Conservation (phyloP, 352 stramenopile genomes). For the Globisporangium nagaii region DNA sequence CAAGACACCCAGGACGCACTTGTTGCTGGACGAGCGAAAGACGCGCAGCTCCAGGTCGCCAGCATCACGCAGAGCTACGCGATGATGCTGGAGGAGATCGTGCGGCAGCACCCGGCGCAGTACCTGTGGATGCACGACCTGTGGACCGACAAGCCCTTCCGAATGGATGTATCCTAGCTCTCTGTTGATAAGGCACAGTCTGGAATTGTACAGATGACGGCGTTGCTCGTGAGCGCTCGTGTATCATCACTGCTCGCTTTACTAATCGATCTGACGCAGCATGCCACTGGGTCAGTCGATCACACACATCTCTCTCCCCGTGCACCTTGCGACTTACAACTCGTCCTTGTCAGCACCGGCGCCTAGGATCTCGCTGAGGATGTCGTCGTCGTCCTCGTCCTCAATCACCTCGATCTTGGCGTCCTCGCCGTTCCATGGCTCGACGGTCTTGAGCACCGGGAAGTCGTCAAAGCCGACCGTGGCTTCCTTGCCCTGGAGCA, state of each 20-base stretch:
- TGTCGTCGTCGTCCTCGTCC: conserved; percentile 82
- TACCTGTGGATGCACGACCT: conserved; percentile 60
- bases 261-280: background rate
- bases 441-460: conserved; percentile 54
- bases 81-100: conserved; percentile 22
- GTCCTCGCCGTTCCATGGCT: conserved; percentile 81
- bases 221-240: too few relatives aligned
- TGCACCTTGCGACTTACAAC: conserved; percentile 41
- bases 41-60: conserved; percentile 2
- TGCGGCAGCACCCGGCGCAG: conserved; percentile 27
- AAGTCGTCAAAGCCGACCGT: conserved; percentile 60
- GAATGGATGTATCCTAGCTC: background rate
- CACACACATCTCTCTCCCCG: background rate
- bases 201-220: background rate
- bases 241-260: too few relatives aligned
- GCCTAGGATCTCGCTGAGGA: conserved; percentile 82
- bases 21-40: background rate
- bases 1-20: background rate
- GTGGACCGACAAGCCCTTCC: conserved; percentile 19
- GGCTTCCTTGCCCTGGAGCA: conserved; percentile 66
- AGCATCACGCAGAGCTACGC: conserved; percentile 37
- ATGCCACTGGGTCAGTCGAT: too few relatives aligned
- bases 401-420: conserved; percentile 64
- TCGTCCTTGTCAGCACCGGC: conserved; percentile 63
- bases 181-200: background rate